Conservation (phyloP, 2,329 filamentous ascomycete species). For the Dichotomopilus funicola region DNA sequence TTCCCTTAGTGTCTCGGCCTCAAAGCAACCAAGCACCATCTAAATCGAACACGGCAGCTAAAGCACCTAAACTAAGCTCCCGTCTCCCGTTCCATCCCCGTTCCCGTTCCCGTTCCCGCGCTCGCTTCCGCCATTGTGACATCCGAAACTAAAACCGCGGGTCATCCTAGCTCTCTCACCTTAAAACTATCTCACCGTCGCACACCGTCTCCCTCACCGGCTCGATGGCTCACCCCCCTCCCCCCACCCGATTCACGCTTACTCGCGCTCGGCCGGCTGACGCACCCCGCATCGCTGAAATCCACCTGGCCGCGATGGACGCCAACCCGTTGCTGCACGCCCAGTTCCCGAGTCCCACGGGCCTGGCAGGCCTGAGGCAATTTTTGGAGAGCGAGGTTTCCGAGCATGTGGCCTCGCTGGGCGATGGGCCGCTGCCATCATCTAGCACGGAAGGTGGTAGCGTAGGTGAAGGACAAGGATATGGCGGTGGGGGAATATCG, state of each 20-base stretch:
- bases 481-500: conserved; percentile 27
- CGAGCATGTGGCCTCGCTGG: conserved; percentile 21
- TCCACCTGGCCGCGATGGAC: conserved; percentile 36
- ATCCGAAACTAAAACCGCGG: not conserved
- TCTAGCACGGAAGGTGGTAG: too few species aligned
- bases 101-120: not conserved
- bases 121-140: not conserved
- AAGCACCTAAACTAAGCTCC: too few species aligned
- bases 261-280: conserved; percentile 13
- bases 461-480: not conserved
- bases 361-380: conserved; percentile 25
- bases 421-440: too few species aligned
- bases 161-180: not conserved
- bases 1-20: too few species aligned
- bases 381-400: conserved; percentile 30
- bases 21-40: too few species aligned
- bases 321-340: conserved; percentile 34
- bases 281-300: conserved; percentile 24
- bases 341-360: conserved; percentile 33
- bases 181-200: not conserved
- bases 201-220: not conserved
- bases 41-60: too few species aligned
- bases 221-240: conserved; percentile 11
- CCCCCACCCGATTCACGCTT: conserved; percentile 1
- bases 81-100: not conserved